These are phyloP conservation scores for Danielia oregonensis DNA, from an alignment of 805 yeast genomes.

Conservation along the genomic window DNA sequence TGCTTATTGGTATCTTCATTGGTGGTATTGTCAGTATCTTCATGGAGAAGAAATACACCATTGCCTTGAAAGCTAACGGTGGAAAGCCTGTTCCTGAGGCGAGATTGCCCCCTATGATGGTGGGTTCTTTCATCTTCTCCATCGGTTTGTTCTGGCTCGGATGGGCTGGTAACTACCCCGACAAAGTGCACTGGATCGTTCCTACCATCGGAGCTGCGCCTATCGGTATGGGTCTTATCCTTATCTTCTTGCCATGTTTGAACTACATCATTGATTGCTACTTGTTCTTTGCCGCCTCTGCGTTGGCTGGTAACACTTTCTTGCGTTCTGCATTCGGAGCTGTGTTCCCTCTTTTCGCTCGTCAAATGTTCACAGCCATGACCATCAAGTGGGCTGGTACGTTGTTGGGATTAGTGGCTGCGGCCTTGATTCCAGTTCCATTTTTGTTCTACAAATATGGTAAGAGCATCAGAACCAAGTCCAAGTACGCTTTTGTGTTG, in stretches of 20 bases:
- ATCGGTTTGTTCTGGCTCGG: constrained; percentile 19
- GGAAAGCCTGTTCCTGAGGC: constrained; percentile 20
- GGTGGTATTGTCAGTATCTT: constrained; percentile 54
- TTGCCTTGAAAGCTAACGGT: constrained; percentile 28
- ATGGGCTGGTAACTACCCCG: constrained; percentile 18
- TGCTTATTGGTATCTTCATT: constrained; percentile 63
- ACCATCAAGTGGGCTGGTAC: constrained; percentile 80
- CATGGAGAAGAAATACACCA: constrained; percentile 52
- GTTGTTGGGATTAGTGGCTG: constrained; percentile 59
- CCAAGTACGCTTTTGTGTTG: constrained; percentile 38
- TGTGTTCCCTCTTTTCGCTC: constrained; percentile 63
- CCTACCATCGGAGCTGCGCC: constrained; percentile 61
- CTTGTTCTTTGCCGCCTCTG: constrained; percentile 66
- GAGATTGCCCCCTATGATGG: constrained; percentile 19
- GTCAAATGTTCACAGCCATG: constrained; percentile 64
- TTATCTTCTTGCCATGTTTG: constrained; percentile 64
- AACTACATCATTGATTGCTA: constrained; percentile 73
- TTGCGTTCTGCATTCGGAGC: constrained; percentile 68
- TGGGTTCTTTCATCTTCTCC: constrained; percentile 14
- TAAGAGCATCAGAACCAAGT: constrained; percentile 46
- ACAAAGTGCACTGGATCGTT: constrained; percentile 26
- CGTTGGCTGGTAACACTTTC: constrained; percentile 48
- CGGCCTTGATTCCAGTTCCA: constrained; percentile 63
- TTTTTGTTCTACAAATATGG: constrained; percentile 52
- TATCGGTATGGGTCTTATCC: constrained; percentile 52